Evolutionary conservation across 2,329 filamentous ascomycete genomes (phyloP).

Genomic region (Cordyceps sp.): DNA sequence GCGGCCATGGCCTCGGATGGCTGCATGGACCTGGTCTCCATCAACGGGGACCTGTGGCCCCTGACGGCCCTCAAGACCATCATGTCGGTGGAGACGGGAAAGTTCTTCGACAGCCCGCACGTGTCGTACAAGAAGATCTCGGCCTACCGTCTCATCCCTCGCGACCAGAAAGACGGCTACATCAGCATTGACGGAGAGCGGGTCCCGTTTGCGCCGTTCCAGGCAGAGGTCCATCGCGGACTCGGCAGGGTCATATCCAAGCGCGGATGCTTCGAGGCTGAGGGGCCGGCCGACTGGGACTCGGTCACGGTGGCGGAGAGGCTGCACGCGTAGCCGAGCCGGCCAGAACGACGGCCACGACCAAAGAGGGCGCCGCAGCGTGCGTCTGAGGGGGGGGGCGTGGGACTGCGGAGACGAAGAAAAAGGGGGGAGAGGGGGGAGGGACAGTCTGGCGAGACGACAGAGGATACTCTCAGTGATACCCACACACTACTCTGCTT

Average conservation of each 20-base stretch:
- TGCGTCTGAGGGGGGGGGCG: no score
- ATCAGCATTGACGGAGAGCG: slow-evolving; percentile 91
- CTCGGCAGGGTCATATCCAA: slow-evolving; percentile 76
- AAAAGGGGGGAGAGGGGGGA: no score
- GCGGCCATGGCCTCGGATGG: slow-evolving; percentile 72
- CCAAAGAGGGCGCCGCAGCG: no score
- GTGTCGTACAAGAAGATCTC: slow-evolving; percentile 71
- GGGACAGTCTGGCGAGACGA: no score
- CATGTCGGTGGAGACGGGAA: slow-evolving; percentile 51
- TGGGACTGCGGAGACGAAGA: no score
- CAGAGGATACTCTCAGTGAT: no score
- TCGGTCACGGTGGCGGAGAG: slow-evolving; percentile 15
- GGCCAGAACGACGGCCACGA: no score
- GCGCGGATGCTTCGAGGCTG: slow-evolving; percentile 53
- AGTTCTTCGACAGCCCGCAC: slow-evolving; percentile 63
- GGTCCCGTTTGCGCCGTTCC: slow-evolving; percentile 75
- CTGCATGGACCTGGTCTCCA: slow-evolving; percentile 66
- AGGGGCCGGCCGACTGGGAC: slow-evolving; percentile 36
- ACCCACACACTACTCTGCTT: no score
- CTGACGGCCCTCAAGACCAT: slow-evolving; percentile 53
- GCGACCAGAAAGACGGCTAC: slow-evolving; percentile 54
- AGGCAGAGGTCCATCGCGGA: slow-evolving; percentile 72
- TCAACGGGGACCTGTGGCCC: slow-evolving; percentile 59
- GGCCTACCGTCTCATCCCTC: slow-evolving; percentile 75
- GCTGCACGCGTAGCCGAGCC: no score